phyloP scores from a whole-genome alignment of 106 monocot genomes.

The Amphibolis antarctica region DNA sequence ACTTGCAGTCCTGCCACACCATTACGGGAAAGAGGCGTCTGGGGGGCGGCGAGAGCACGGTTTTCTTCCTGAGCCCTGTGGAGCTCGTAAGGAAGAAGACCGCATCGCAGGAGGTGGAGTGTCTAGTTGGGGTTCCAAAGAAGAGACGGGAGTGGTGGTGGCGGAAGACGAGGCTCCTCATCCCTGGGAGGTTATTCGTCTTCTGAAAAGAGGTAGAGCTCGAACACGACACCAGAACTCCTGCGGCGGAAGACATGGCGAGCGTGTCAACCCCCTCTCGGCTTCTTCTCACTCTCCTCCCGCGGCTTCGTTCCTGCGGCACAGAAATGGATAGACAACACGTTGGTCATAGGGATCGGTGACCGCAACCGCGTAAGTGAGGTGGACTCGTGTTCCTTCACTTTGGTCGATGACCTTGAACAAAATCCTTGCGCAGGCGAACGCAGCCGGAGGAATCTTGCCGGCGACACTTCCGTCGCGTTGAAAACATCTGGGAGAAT shows the following conservation, averaged over 20 bases:
- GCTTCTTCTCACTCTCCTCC: not conserved
- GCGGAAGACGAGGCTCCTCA: too few relatives aligned
- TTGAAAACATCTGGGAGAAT: too few relatives aligned
- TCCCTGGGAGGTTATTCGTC: too few relatives aligned
- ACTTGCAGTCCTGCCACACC: constrained; percentile 81
- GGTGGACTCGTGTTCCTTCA: too few relatives aligned
- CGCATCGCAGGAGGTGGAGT: not conserved
- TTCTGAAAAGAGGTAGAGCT: constrained; percentile 1
- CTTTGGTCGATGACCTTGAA: too few relatives aligned
- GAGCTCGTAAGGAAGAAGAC: constrained; percentile 5
- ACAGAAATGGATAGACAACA: too few relatives aligned
- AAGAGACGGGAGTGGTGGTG: too few relatives aligned
- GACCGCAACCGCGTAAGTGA: too few relatives aligned
- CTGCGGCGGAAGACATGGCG: not conserved
- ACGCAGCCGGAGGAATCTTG: too few relatives aligned
- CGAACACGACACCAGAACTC: constrained; percentile 7
- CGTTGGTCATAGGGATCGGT: too few relatives aligned
- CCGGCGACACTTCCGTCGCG: too few relatives aligned
- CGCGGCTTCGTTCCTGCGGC: not conserved
- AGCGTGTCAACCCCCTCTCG: not conserved
- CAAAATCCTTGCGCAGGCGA: too few relatives aligned
- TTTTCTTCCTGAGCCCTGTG: constrained; percentile 6
- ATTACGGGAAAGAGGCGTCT: constrained; percentile 30
- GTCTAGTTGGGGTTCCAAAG: not conserved
- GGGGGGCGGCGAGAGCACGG: not conserved